Conservation (phyloP, 345 rosid species). For the Murraya paniculata region DNA sequence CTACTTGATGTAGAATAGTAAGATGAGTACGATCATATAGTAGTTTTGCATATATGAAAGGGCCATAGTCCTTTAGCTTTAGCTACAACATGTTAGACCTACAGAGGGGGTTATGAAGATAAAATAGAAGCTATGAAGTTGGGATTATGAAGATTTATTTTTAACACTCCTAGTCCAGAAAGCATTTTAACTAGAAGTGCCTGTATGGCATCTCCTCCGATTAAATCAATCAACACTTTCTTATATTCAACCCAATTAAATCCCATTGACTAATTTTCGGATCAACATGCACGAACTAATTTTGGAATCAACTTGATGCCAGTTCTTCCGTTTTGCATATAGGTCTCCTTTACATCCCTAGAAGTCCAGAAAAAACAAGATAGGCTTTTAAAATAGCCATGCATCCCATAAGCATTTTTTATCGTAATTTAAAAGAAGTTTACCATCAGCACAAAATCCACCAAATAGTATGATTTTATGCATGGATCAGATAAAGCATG, state of each 20-base stretch:
- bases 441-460: conserved; percentile 1
- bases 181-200: neutral
- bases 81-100: neutral
- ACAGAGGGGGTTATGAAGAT: neutral
- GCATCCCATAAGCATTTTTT: neutral
- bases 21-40: neutral
- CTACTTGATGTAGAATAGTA: neutral
- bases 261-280: neutral
- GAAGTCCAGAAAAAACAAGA: neutral
- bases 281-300: neutral
- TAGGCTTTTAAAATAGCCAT: neutral
- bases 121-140: neutral
- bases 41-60: neutral
- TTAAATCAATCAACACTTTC: neutral
- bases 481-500: no score
- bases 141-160: neutral
- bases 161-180: neutral
- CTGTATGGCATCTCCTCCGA: neutral
- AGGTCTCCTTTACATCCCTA: neutral
- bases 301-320: neutral
- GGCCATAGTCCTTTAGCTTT: neutral
- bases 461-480: neutral
- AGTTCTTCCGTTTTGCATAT: neutral
- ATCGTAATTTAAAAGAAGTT: neutral
- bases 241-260: neutral